Base-by-base conservation (phyloP, 2,329 filamentous ascomycete genomes). In the Aspergillus jensenii region DNA sequence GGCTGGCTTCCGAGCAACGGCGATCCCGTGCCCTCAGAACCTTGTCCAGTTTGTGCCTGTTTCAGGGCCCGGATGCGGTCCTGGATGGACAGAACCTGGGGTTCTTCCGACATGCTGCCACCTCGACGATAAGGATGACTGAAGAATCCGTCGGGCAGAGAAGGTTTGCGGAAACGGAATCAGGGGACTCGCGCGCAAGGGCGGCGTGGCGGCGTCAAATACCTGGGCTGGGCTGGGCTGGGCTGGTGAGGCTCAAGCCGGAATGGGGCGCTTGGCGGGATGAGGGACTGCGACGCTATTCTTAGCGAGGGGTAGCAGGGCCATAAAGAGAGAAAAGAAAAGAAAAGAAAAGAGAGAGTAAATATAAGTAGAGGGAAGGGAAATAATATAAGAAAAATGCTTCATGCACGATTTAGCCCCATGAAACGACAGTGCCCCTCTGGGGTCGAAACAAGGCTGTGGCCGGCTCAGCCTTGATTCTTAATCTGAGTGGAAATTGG, bases 1-100 rank as follows among this genome's bases (percentile, higher is more conserved):
- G 69, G 62, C 52, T 65, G 59, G 37, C 66, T 65, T 44, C 58
- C 67, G 55, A 65, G 62, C 53, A 68, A 61, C 47, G 67, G 60
- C 46, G 70, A 68, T 61, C 67, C 65, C 58, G 64, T 44, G 45
- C 63, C 68, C 47, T 71, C 68, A 55, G 68, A 66, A 44, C 68
- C 66, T 51, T 72, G 71, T 50, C 71, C 73, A 54, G 76, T 65
- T 61, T 79, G 78, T 41, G 74, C 70, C 58, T 74, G 72, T 59
- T 79, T 79, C 54, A 80, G 67, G 35, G 76, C 74, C 54, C 75
- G 75, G 57, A 80, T 79, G 46, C 78, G 75, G 64, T 79, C 69
- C 62, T 79, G 76, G 45, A 80, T 76, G 12, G 77, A 78, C 59
- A 74, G 68, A 51, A 75, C 67, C 62, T 75, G 75, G 9, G 73